Evolutionary conservation across 192 early-diverging fungal species (phyloP).

Genomic region (Coemansia sp.): DNA sequence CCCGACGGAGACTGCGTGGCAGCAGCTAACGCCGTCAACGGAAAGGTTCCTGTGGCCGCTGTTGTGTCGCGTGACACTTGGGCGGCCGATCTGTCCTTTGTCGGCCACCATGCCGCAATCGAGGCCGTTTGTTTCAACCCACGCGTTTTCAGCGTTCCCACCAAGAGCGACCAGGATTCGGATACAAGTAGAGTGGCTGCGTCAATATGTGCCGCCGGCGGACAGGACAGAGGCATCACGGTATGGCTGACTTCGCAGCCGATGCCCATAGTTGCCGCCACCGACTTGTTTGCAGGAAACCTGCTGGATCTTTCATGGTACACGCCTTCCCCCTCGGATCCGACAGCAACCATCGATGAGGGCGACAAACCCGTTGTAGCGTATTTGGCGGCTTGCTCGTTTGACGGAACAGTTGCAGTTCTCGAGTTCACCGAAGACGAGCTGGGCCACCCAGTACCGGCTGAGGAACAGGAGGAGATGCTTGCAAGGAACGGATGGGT

Average conservation of each 20-base stretch:
- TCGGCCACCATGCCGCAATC: conserved; percentile 86
- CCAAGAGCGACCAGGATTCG: conserved; percentile 1
- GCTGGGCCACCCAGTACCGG: conserved; percentile 63
- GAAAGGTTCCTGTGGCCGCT: conserved; percentile 73
- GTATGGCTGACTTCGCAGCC: conserved; percentile 83
- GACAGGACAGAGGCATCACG: conserved; percentile 83
- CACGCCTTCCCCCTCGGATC: conserved; percentile 28
- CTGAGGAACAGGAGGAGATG: conserved; percentile 64
- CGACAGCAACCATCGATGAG: conserved; percentile 51
- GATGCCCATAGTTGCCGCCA: conserved; percentile 68
- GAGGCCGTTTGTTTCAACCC: conserved; percentile 93
- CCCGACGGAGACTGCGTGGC: conserved; percentile 95
- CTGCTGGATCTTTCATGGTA: conserved; percentile 88
- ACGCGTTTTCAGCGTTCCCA: conserved; percentile 57
- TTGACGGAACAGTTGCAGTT: conserved; percentile 85
- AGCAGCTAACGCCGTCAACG: conserved; percentile 85
- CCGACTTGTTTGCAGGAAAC: conserved; percentile 78
- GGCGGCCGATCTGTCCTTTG: conserved; percentile 74
- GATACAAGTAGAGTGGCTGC: conserved; percentile 22
- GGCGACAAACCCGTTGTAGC: conserved; percentile 15
- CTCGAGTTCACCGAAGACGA: conserved; percentile 69
- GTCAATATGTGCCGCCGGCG: conserved; percentile 82
- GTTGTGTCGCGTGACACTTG: conserved; percentile 78
- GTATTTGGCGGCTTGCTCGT: conserved; percentile 81
- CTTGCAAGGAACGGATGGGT: conserved; percentile 33